A percentile compares a stretch with the other conserved stretches of the same genome.
These are phyloP conservation scores for Metschnikowia lochheadii DNA, from an alignment of 805 yeast species.

Conservation along the genomic window DNA sequence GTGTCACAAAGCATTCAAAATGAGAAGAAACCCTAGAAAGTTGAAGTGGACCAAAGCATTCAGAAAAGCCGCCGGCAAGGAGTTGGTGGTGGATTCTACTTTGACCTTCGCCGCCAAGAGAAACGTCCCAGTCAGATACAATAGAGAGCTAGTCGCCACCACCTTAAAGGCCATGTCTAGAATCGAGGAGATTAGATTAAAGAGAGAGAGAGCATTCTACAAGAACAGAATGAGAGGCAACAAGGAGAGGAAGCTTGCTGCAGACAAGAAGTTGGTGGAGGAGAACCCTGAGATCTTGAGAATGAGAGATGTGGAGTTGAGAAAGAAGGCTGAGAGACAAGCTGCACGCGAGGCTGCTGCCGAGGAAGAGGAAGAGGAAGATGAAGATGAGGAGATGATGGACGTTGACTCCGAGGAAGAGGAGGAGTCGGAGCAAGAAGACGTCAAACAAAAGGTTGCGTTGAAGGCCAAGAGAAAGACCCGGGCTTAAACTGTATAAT, in stretches of 20 bases:
- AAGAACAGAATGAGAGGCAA: slow-evolving; percentile 99
- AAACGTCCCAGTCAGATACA: slow-evolving; percentile 96
- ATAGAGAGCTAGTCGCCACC: slow-evolving; percentile 91
- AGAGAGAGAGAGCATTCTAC: slow-evolving; percentile 97
- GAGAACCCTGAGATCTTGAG: slow-evolving; percentile 83
- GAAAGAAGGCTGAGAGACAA: slow-evolving; percentile 67
- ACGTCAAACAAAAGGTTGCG: slow-evolving; percentile 51
- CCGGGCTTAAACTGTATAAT: slow-evolving; percentile 14
- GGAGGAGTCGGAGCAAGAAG: slow-evolving; percentile 32
- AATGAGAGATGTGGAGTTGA: slow-evolving; percentile 89
- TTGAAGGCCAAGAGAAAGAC: slow-evolving; percentile 59
- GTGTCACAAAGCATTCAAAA: slow-evolving; percentile 96
- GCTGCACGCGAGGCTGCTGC: slow-evolving; percentile 40
- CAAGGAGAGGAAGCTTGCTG: slow-evolving; percentile 76
- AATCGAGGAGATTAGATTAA: slow-evolving; percentile 91
- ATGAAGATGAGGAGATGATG: slow-evolving; percentile 34
- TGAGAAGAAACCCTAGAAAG: slow-evolving; percentile 97
- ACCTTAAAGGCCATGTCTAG: slow-evolving; percentile 94
- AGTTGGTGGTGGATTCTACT: slow-evolving; percentile 94
- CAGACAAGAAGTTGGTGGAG: slow-evolving; percentile 86
- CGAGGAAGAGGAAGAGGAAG: slow-evolving; percentile 38
- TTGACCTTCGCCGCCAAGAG: slow-evolving; percentile 95
- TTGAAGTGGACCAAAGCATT: slow-evolving; percentile 98
- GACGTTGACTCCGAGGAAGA: slow-evolving; percentile 44
- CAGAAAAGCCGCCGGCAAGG: slow-evolving; percentile 98